Conservation (phyloP, 2,329 filamentous ascomycete species). For the Penicillium crustosum region DNA sequence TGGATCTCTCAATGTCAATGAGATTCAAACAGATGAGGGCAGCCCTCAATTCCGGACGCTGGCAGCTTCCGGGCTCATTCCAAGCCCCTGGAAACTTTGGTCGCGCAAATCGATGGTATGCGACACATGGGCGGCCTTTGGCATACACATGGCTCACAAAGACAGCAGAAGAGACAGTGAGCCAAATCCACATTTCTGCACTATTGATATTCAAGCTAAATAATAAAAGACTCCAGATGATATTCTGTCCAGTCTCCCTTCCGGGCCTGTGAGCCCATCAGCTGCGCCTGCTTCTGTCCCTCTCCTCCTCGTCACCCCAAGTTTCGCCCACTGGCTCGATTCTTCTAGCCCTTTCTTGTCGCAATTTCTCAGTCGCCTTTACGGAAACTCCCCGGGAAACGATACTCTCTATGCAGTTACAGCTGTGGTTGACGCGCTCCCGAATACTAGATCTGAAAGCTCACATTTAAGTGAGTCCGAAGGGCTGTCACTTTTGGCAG, state of each 20-base stretch:
- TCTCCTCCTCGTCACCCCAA: constrained; percentile 39
- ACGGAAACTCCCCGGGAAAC: constrained; percentile 13
- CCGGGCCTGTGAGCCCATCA: constrained; percentile 14
- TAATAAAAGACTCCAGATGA: constrained; percentile 30
- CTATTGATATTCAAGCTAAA: background rate
- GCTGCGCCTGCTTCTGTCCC: constrained; percentile 25
- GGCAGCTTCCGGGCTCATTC: constrained; percentile 7
- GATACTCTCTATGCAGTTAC: constrained; percentile 32
- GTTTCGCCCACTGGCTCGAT: constrained; percentile 41
- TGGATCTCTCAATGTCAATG: constrained; percentile 26
- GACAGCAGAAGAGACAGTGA: constrained; percentile 32
- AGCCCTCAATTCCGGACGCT: constrained; percentile 11
- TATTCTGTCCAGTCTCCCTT: constrained; percentile 30
- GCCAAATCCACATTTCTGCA: background rate
- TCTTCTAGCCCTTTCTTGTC: constrained; percentile 32
- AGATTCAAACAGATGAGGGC: constrained; percentile 21
- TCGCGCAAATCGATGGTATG: constrained; percentile 15
- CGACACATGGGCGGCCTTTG: constrained; percentile 21
- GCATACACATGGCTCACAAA: constrained; percentile 38
- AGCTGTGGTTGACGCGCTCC: constrained; percentile 41
- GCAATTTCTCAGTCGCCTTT: constrained; percentile 31
- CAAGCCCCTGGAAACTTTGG: constrained; percentile 2
- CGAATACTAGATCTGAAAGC: constrained; percentile 15
- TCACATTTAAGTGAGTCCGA: constrained; percentile 27
- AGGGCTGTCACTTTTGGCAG: constrained; percentile 38